Conservation (phyloP, 208 protist genomes). For the Vickermania ingenoplastis region DNA sequence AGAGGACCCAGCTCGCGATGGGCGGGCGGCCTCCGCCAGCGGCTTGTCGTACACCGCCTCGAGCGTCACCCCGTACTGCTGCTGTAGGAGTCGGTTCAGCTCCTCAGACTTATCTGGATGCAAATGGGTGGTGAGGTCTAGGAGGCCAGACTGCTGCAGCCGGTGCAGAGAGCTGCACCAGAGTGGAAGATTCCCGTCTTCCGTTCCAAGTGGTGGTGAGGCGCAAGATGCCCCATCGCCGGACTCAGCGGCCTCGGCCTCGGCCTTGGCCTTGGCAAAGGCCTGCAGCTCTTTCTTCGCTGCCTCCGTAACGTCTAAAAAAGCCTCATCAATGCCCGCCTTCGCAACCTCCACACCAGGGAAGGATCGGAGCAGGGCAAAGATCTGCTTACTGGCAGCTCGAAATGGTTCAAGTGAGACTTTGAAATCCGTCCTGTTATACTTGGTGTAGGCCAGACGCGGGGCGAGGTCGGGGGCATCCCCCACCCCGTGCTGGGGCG, state of each 20-base stretch:
- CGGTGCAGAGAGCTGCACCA: too few species aligned
- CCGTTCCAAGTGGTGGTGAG: too few species aligned
- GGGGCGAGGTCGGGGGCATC: conserved; percentile 3
- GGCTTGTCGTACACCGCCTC: too few species aligned
- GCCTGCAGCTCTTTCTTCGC: conserved; percentile 33
- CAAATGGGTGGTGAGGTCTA: not conserved
- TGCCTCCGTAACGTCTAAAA: conserved; percentile 73
- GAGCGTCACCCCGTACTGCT: not conserved
- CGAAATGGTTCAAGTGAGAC: conserved; percentile 80
- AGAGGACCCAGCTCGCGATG: too few species aligned
- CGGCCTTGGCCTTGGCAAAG: too few species aligned
- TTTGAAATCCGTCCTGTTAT: not conserved
- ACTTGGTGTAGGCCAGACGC: conserved; percentile 47
- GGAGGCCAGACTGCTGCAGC: too few species aligned
- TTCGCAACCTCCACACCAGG: conserved; percentile 49
- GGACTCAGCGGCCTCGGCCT: too few species aligned
- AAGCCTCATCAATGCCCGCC: conserved; percentile 81
- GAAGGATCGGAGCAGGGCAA: conserved; percentile 45
- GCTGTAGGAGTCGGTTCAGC: conserved; percentile 20
- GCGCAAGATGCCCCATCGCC: too few species aligned
- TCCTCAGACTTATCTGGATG: conserved; percentile 9
- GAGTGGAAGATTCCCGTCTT: too few species aligned
- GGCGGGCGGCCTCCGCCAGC: too few species aligned
- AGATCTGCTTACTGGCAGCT: conserved; percentile 60
- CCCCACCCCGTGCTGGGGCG: not conserved